These are phyloP conservation scores for Penicillium daleae DNA, from an alignment of 495 filamentous ascomycete species.

Conservation along the genomic window DNA sequence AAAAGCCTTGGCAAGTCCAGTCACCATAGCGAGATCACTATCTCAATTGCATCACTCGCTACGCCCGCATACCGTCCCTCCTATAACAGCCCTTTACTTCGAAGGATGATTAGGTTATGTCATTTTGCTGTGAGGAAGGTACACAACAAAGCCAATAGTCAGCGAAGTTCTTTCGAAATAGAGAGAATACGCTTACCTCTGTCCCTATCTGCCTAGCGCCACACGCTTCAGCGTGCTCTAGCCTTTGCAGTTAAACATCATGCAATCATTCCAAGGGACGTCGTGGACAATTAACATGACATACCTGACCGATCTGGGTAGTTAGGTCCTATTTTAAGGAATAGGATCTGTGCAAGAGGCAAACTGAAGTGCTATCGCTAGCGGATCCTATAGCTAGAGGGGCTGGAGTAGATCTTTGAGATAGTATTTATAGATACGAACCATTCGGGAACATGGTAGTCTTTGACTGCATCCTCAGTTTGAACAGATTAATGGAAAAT, in stretches of 20 bases:
- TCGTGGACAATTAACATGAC: background rate
- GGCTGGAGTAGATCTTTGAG: background rate
- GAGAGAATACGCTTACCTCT: conserved; percentile 6
- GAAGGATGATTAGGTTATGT: background rate
- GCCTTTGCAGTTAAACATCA: background rate
- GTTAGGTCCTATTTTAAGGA: conserved; percentile 2
- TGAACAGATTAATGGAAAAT: conserved; percentile 6
- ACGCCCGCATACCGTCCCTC: background rate
- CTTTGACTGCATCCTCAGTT: background rate
- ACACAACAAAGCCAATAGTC: conserved; percentile 2
- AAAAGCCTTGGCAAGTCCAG: background rate
- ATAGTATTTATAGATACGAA: conserved; percentile 1
- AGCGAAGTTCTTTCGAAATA: conserved; percentile 2
- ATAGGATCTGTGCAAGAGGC: background rate
- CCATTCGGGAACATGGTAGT: background rate
- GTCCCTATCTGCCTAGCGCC: background rate
- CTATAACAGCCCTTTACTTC: conserved; percentile 2
- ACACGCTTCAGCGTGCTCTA: background rate
- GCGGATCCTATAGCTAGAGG: background rate
- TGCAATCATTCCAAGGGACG: conserved; percentile 1
- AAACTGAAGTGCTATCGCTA: background rate
- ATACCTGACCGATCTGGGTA: conserved; percentile 1
- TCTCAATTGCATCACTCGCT: background rate
- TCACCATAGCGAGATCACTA: background rate
- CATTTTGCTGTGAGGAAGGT: background rate